Evolutionary conservation across 345 rosid species (phyloP), one percentile per base, ranked within the genome.

Genomic region (Firmiana major): DNA sequence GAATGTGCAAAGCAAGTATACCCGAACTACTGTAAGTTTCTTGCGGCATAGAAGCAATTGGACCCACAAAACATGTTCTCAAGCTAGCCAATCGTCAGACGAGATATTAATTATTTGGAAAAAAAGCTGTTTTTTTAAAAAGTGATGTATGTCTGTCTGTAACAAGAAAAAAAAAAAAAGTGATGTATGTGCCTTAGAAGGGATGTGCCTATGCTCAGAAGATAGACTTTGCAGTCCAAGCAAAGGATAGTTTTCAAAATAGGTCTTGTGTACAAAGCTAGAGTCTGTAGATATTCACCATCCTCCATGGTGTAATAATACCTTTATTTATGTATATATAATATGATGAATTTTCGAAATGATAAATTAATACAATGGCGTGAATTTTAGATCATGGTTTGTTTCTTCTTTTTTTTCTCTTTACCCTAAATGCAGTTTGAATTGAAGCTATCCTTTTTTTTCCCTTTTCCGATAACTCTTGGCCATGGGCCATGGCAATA

Each of bases 161-260:
- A n/a, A n/a, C n/a, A n/a, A n/a, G n/a, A n/a, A n/a, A n/a, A n/a
- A n/a, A n/a, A 82, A 84, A n/a, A n/a, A n/a, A 77, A 75, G 77
- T 11, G 97, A 89, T n/a, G 97, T 93, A 17, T 93, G 98, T 78
- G 98, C 87, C 24, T 76, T 93, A 45, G 98, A 95, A 78, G 99
- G 99, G 51, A 86, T 82, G 59, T 95, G 99, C 73, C 77, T 90
- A 28, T 95, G 99, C 54, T 86, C 93, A 1, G 96, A 93, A 73
- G 96, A 93, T 53, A 83, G 82, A 43, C 92, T 90, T 54, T 92
- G 98, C 75, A 89, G 89, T 77, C 97, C 96, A 5, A 73, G 79
- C 16, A 84, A 87, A 67, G 94, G 94, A 70, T 92, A 88, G 68
- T 80, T 89, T 43, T 95, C 80, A 78, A n/a, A 67, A 81, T 77